These are phyloP conservation scores for Mortierella hygrophila DNA, from an alignment of 192 early-diverging fungal genomes.

Conservation along the genomic window DNA sequence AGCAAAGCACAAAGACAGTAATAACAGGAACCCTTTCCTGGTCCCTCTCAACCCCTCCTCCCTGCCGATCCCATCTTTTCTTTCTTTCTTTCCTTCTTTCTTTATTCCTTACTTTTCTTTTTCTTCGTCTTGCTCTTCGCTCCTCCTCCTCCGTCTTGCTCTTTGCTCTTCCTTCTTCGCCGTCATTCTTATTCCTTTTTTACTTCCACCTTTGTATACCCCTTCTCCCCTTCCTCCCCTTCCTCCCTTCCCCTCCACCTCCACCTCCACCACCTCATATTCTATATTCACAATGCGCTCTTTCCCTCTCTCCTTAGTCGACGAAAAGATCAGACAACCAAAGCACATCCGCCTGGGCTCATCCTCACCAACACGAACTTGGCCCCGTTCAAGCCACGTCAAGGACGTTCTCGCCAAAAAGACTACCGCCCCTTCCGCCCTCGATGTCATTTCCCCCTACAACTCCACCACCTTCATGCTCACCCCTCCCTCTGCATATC, in stretches of 20 bases:
- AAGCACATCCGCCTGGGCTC: slow-evolving; percentile 9
- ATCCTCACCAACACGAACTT: slow-evolving; percentile 19
- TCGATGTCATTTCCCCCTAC: slow-evolving; percentile 50
- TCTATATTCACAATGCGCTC: slow-evolving; percentile 5
- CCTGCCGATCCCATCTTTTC: no score
- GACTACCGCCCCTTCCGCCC: slow-evolving; percentile 28
- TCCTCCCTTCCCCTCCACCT: background rate
- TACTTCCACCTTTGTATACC: background rate
- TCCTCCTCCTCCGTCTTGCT: background rate
- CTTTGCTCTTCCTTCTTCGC: background rate
- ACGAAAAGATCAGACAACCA: slow-evolving; percentile 13
- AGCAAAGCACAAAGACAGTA: background rate
- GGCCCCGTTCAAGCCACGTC: slow-evolving; percentile 44
- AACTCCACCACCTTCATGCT: slow-evolving; percentile 53
- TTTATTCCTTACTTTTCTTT: no score
- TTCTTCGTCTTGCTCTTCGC: background rate
- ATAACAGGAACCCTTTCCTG: no score
- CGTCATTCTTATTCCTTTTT: background rate
- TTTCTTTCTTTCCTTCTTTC: no score
- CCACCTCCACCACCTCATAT: background rate
- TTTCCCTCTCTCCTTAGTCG: background rate
- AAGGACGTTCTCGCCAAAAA: slow-evolving; percentile 46
- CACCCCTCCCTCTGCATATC: slow-evolving; percentile 45
- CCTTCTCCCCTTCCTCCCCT: background rate
- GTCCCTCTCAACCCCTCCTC: no score